A percentile compares a stretch with the other conserved stretches of the same genome.
phyloP scores from a whole-genome alignment of 2,329 filamentous ascomycete species.

The Fusarium tjaetaba region DNA sequence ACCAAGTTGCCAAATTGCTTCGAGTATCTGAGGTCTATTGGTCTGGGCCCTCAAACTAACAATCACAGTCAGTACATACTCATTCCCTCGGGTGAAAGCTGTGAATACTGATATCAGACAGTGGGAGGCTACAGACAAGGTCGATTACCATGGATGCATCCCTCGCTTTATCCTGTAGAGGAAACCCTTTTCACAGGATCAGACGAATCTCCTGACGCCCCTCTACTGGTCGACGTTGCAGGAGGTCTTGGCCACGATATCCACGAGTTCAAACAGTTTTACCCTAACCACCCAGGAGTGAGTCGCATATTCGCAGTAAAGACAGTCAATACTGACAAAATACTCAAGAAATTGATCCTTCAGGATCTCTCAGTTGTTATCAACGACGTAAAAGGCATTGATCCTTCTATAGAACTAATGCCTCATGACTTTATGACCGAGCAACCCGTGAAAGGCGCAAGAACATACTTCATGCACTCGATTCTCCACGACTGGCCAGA shows the following conservation, averaged over 20 bases:
- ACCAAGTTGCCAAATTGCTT: background rate
- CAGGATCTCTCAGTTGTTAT: background rate
- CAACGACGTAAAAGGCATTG: background rate
- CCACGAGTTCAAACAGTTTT: background rate
- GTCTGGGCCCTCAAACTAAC: background rate
- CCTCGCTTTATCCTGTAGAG: background rate
- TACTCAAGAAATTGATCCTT: background rate
- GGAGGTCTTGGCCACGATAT: background rate
- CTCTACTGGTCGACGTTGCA: background rate
- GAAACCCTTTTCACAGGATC: background rate
- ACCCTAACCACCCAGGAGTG: background rate
- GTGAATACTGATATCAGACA: background rate
- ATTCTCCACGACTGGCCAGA: background rate
- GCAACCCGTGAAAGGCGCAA: background rate
- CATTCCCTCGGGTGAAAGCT: too few relatives aligned
- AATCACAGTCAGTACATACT: background rate
- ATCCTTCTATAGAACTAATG: background rate
- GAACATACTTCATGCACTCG: background rate
- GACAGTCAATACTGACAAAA: background rate
- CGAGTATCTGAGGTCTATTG: background rate
- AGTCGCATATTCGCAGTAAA: background rate
- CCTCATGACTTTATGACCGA: background rate
- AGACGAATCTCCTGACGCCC: background rate
- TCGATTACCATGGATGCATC: background rate
- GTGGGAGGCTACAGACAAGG: background rate